Evolutionary conservation across 139 green algal species (phyloP).

Genomic region (Spirogloea muscicola): DNA sequence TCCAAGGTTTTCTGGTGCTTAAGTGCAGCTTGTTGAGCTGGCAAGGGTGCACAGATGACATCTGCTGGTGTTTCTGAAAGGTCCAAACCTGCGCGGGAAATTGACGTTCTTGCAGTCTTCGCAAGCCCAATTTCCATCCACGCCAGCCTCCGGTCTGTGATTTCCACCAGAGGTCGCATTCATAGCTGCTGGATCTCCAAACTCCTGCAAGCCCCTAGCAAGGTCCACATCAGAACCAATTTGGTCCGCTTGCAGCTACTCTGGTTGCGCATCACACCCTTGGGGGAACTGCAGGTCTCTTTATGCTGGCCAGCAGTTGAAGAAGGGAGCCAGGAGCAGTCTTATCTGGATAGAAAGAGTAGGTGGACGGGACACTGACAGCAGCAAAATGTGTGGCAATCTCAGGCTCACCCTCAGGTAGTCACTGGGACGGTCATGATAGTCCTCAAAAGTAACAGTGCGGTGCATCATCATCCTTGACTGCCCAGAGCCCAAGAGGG

Average conservation of each 20-base stretch:
- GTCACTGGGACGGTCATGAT: constrained; percentile 9
- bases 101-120: constrained; percentile 38
- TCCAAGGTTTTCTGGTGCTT: constrained; percentile 1
- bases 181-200: constrained; percentile 22
- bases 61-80: no score
- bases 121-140: constrained; percentile 29
- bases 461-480: neutral
- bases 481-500: neutral
- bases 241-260: constrained; percentile 2
- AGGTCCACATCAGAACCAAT: neutral
- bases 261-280: neutral
- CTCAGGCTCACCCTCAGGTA: constrained; percentile 3
- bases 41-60: no score
- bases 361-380: neutral
- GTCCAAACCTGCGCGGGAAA: constrained; percentile 23
- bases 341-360: neutral
- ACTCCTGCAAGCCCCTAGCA: constrained; percentile 7
- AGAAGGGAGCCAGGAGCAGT: no score
- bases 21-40: neutral
- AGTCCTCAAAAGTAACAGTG: constrained; percentile 13
- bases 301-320: neutral
- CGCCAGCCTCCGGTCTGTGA: neutral
- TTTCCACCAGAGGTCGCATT: neutral
- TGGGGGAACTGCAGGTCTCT: neutral
- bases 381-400: neutral